Evolutionary conservation across 306 rosid species (phyloP).

Genomic region (Medicago truncatula): DNA sequence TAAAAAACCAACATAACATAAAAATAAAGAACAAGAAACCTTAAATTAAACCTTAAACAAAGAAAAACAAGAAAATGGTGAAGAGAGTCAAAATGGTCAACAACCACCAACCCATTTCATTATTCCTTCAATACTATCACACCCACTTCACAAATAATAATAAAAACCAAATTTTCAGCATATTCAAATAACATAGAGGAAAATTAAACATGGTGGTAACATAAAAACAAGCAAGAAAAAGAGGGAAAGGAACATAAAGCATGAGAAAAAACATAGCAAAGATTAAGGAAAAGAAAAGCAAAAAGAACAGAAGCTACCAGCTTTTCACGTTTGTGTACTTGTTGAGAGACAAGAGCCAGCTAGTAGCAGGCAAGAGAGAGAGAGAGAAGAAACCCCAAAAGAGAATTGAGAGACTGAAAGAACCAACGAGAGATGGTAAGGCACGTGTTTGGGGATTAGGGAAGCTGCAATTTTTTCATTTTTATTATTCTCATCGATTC

Average conservation of each 20-base stretch:
- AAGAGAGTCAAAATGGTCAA: neutral
- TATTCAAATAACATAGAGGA: neutral
- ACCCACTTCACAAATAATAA: constrained; percentile 5
- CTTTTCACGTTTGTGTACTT: constrained; percentile 34
- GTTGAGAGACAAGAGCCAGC: constrained; percentile 8
- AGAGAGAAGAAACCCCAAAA: constrained; percentile 45
- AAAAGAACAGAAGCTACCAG: constrained; percentile 30
- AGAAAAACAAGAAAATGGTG: constrained; percentile 3
- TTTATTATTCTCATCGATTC: too few species aligned
- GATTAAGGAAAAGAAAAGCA: neutral
- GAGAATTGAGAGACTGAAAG: constrained; percentile 35
- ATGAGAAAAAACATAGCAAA: neutral
- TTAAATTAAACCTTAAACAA: constrained; percentile 3
- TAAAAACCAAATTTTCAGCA: neutral
- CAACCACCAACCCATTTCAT: constrained; percentile 4
- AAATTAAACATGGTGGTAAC: neutral
- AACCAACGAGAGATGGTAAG: constrained; percentile 41
- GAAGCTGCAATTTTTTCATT: constrained; percentile 13
- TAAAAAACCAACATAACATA: neutral
- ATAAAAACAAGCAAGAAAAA: neutral
- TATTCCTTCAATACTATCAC: neutral
- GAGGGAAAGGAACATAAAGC: neutral
- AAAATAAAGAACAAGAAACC: constrained; percentile 1
- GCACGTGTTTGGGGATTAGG: constrained; percentile 55
- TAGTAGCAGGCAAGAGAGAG: constrained; percentile 33